These are phyloP conservation scores for Ceratobasidium sp. DNA, from an alignment of 1,284 basidiomycete species.

Conservation along the genomic window DNA sequence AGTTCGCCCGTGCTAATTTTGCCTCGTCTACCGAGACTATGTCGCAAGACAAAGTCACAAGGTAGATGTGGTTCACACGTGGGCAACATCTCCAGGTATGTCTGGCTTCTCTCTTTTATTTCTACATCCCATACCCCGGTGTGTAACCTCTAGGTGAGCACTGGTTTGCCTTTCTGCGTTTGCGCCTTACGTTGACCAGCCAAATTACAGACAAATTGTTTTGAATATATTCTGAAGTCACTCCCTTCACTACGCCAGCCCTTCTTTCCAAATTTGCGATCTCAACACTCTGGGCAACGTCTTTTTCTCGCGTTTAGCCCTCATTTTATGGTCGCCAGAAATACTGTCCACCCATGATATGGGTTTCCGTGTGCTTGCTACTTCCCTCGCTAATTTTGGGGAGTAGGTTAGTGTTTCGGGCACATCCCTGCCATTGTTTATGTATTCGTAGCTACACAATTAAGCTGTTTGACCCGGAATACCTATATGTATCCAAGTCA, in stretches of 20 bases:
- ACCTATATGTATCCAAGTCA: too few relatives aligned
- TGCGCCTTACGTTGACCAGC: neutral
- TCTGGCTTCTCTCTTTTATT: neutral
- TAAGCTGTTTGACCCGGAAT: too few relatives aligned
- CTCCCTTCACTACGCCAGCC: neutral
- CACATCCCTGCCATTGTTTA: conserved; percentile 15
- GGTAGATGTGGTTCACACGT: conserved; percentile 69
- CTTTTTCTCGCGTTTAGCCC: conserved; percentile 75
- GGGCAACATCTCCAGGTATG: conserved; percentile 63
- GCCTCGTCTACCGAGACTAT: conserved; percentile 59
- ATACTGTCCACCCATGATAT: conserved; percentile 25
- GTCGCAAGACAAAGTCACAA: conserved; percentile 54
- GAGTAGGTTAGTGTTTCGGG: conserved; percentile 41
- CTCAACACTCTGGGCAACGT: conserved; percentile 90
- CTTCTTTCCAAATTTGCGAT: conserved; percentile 57
- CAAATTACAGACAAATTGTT: neutral
- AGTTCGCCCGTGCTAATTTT: conserved; percentile 62
- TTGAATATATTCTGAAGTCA: conserved; percentile 3
- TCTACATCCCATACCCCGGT: neutral
- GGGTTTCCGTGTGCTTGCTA: conserved; percentile 40
- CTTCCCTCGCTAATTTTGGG: conserved; percentile 8
- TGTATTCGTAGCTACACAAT: conserved; percentile 11
- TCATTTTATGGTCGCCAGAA: conserved; percentile 82
- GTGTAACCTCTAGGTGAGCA: conserved; percentile 21
- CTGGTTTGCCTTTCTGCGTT: neutral